Conservation (phyloP, 441 rosid species). For the Bruguiera hainesii region DNA sequence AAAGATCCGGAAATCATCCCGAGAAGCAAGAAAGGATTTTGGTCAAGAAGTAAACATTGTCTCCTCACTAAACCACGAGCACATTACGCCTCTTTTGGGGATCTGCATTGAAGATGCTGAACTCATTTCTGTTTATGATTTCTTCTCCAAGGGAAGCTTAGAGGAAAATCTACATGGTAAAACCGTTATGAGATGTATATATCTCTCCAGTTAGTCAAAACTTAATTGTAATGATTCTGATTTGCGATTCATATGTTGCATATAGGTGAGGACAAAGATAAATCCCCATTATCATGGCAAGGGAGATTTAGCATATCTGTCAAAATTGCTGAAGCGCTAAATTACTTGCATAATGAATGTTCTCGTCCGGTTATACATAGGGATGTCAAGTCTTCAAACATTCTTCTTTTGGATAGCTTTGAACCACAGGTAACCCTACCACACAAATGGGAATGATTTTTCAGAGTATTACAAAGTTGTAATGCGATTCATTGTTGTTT, state of each 20-base stretch:
- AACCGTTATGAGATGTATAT: slow-evolving; percentile 4
- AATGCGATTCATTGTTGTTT: slow-evolving; percentile 10
- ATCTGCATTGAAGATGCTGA: slow-evolving; percentile 45
- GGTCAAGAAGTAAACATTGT: slow-evolving; percentile 63
- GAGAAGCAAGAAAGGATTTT: slow-evolving; percentile 62
- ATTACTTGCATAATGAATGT: slow-evolving; percentile 58
- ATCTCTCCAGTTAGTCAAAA: slow-evolving; percentile 8
- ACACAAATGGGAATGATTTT: background rate
- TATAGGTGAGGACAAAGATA: slow-evolving; percentile 36
- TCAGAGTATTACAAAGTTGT: background rate
- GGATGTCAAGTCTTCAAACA: slow-evolving; percentile 82
- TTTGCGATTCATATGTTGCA: slow-evolving; percentile 1
- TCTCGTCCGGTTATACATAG: slow-evolving; percentile 71
- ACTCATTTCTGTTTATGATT: slow-evolving; percentile 68
- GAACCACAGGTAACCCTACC: slow-evolving; percentile 62
- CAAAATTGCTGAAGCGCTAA: slow-evolving; percentile 64
- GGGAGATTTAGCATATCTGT: slow-evolving; percentile 52
- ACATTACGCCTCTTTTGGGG: slow-evolving; percentile 58
- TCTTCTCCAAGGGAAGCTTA: slow-evolving; percentile 62
- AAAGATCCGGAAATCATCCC: slow-evolving; percentile 55
- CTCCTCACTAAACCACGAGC: slow-evolving; percentile 52
- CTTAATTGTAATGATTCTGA: slow-evolving; percentile 14
- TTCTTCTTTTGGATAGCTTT: slow-evolving; percentile 66
- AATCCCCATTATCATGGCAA: slow-evolving; percentile 55
- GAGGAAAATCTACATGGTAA: slow-evolving; percentile 68